phyloP scores from a whole-genome alignment of 495 filamentous ascomycete species.

The Penicillium ochrochloron region DNA sequence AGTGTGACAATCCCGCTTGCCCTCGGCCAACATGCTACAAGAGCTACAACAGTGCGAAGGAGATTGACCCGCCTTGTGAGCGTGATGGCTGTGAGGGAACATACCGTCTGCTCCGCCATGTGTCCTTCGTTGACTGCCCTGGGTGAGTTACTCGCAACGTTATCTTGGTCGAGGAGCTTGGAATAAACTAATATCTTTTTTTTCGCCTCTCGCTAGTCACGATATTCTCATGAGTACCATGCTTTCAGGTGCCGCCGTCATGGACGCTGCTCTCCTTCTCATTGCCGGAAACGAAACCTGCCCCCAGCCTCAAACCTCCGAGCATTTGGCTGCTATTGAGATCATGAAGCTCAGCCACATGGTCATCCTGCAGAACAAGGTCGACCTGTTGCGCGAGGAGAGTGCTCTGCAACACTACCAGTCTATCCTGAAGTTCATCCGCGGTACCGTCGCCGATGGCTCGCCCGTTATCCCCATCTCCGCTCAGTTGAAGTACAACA shows the following conservation, averaged over 20 bases:
- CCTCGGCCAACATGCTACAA: conserved; percentile 94
- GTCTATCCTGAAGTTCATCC: conserved; percentile 95
- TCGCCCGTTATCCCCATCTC: conserved; percentile 98
- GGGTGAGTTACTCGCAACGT: conserved; percentile 32
- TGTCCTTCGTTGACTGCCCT: conserved; percentile 90
- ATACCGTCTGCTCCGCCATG: conserved; percentile 68
- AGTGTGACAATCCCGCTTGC: conserved; percentile 90
- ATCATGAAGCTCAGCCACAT: conserved; percentile 99
- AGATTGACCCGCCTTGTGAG: conserved; percentile 93
- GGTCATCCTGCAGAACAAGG: conserved; percentile 99
- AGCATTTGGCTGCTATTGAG: conserved; percentile 97
- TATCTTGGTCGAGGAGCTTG: too few relatives aligned
- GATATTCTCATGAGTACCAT: conserved; percentile 99
- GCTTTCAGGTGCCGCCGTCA: conserved; percentile 98
- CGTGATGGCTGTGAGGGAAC: conserved; percentile 84
- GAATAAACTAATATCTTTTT: not conserved
- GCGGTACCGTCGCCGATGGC: conserved; percentile 93
- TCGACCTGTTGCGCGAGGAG: conserved; percentile 95
- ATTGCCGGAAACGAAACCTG: conserved; percentile 99
- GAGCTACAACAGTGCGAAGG: conserved; percentile 98
- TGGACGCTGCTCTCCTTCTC: conserved; percentile 95
- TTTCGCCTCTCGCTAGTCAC: conserved; percentile 58
- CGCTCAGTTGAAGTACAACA: conserved; percentile 98
- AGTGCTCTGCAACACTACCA: conserved; percentile 89
- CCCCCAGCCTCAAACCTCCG: conserved; percentile 98